Evolutionary conservation across 106 monocot species (phyloP), one percentile per base, ranked within the genome.

Genomic region (Chionographis japonica): DNA sequence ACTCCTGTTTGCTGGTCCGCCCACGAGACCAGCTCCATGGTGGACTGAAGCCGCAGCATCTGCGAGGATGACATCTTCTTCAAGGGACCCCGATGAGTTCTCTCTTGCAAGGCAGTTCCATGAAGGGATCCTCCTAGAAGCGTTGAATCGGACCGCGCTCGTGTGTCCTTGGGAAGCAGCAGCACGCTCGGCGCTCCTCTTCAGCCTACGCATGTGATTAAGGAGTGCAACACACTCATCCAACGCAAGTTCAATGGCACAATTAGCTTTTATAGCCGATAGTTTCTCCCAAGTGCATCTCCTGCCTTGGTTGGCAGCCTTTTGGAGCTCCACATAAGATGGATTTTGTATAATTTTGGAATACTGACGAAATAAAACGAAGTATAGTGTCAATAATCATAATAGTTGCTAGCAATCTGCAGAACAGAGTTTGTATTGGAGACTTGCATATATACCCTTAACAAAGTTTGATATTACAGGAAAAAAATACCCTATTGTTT

Each of bases 101-200:
- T 98, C 98, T 61, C 98, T 79, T 36, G 93, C 93, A 18, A 98
- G 85, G 70, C 77, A 75, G 55, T 93, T 93, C 98, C 98, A 98
- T 12, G 98, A 93, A 3, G 98, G 98, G 35, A 98, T 98, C 75
- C 98, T 93, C 46, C 75, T 75, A 3, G 90, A 81, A 56, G 89
- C 79, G 62, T 73, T 86, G 72, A 93, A 72, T 36, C 81, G 73
- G 55, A 67, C 15, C 4, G 68, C 15, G 62, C 58, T 71, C 18
- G 73, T 14, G 27, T 53, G 66, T 37, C 74, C 81, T 46, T 83
- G 90, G 8, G 81, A 74, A 51, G 88, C 75, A 37, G 74, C 64
- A 27, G 77, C 85, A 20, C 84, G 75, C 12, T 78, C 78, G 9
- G 86, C 84, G 39, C 79, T 93, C 40, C 93, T 83, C 66, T 84